phyloP scores from a whole-genome alignment of 257 asterid genomes.

The Solanum medicagineum region DNA sequence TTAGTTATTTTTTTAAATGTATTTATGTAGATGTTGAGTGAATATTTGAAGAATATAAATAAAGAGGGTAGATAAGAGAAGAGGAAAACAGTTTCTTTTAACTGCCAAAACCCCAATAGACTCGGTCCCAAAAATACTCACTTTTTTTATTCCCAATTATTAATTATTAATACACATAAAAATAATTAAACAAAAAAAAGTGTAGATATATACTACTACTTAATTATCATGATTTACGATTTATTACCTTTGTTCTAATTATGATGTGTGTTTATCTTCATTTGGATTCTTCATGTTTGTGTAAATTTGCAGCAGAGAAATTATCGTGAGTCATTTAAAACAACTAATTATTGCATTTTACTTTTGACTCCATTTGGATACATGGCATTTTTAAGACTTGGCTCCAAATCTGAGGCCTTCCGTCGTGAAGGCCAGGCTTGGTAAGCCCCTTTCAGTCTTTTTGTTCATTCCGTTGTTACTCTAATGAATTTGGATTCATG shows the following conservation, averaged over 20 bases:
- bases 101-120: neutral
- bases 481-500: neutral
- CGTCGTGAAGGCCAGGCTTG: conserved; percentile 4
- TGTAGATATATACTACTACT: neutral
- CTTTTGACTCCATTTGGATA: neutral
- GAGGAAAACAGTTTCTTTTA: neutral
- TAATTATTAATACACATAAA: neutral
- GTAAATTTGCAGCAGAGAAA: neutral
- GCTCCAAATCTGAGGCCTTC: neutral
- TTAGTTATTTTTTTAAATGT: no score
- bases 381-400: conserved; percentile 1
- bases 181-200: neutral
- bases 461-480: neutral
- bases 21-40: neutral
- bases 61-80: neutral
- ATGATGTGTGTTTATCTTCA: neutral
- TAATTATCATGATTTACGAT: neutral
- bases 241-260: neutral
- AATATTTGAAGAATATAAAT: neutral
- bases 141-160: neutral
- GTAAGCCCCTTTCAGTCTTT: neutral
- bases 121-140: neutral
- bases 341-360: neutral
- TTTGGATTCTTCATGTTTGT: neutral
- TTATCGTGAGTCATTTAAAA: neutral